These are phyloP conservation scores for Scedosporium dehoogii DNA, from an alignment of 2,329 filamentous ascomycete genomes.

Conservation along the genomic window DNA sequence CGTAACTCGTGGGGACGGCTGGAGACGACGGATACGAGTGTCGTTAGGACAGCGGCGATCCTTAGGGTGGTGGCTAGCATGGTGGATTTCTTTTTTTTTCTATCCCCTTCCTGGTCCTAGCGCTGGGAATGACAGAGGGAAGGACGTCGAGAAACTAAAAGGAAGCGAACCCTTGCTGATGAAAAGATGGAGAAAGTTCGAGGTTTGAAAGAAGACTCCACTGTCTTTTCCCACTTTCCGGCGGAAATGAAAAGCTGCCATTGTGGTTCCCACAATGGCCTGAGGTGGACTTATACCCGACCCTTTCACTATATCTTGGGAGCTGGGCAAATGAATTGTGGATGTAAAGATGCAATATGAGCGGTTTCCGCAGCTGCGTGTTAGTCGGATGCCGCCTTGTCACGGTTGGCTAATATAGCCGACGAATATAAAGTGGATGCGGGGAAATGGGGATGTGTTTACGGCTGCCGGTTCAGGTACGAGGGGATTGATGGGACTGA, in stretches of 20 bases:
- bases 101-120: not conserved
- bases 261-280: not conserved
- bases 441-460: not conserved
- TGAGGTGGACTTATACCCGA: not conserved
- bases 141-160: not conserved
- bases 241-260: not conserved
- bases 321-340: not conserved
- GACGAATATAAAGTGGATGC: not conserved
- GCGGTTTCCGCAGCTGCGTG: not conserved
- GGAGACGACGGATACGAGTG: not conserved
- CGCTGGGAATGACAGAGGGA: not conserved
- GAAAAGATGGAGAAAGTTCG: not conserved
- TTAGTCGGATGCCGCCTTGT: not conserved
- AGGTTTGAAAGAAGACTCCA: not conserved
- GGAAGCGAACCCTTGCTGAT: not conserved
- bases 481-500: not conserved
- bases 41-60: not conserved
- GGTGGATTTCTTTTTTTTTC: not conserved
- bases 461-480: not conserved
- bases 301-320: not conserved
- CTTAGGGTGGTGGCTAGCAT: not conserved
- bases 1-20: slow-evolving; percentile 1
- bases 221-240: not conserved
- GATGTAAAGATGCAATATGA: not conserved
- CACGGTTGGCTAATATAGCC: not conserved